Evolutionary conservation across 805 yeast species (phyloP).

Genomic region (Lipomyces orientalis): DNA sequence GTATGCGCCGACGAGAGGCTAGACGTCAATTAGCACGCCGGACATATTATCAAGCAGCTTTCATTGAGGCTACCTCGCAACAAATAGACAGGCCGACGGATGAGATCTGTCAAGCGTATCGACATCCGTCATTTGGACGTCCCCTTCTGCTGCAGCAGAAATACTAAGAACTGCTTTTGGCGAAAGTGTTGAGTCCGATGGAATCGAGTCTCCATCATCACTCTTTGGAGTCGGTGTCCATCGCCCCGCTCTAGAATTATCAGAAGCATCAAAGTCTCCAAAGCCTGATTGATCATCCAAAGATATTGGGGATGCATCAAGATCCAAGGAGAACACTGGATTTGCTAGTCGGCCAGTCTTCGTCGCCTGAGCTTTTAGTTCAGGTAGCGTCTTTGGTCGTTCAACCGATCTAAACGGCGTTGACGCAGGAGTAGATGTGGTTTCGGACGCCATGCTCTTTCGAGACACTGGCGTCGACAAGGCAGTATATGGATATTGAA

Average conservation of each 20-base stretch:
- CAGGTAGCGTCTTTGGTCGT: constrained; percentile 7
- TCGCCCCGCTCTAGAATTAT: not conserved
- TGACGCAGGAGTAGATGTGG: constrained; percentile 30
- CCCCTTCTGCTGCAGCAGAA: not conserved
- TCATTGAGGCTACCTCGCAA: constrained; percentile 25
- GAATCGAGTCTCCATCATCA: constrained; percentile 7
- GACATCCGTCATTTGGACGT: constrained; percentile 6
- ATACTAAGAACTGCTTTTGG: not conserved
- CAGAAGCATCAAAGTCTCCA: not conserved
- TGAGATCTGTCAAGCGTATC: constrained; percentile 25
- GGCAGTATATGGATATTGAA: constrained; percentile 18
- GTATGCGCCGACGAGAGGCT: constrained; percentile 34
- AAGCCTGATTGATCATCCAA: not conserved
- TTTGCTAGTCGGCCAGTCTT: not conserved
- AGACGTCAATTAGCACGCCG: not conserved
- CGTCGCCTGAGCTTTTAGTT: not conserved
- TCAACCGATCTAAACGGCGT: constrained; percentile 28
- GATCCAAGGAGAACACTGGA: constrained; percentile 20
- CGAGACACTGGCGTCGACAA: constrained; percentile 31
- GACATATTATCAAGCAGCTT: not conserved
- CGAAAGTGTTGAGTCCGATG: not conserved
- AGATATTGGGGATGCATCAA: not conserved
- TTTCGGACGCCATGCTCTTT: constrained; percentile 22
- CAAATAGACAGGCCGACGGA: constrained; percentile 37
- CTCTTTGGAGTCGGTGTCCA: constrained; percentile 3